Percentiles rank a stretch among this genome's conserved stretches.
These are phyloP conservation scores for Trichophaea hybrida DNA, from an alignment of 2,329 filamentous ascomycete species.

Conservation along the genomic window DNA sequence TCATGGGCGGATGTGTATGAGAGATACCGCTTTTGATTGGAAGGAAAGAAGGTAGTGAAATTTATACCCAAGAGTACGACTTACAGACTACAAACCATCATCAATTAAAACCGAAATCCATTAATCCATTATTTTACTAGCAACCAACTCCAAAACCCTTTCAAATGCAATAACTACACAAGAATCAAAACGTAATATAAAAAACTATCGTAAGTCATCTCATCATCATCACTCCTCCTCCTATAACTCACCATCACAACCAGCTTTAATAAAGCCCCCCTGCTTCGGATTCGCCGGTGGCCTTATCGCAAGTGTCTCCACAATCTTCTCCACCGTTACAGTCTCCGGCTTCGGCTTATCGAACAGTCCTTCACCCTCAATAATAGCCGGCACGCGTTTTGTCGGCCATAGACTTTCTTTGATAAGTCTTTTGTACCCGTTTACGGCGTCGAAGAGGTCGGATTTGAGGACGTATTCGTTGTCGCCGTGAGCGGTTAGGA, in stretches of 20 bases:
- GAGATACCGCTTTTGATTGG: too few relatives aligned
- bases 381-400: neutral
- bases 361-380: neutral
- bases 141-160: too few relatives aligned
- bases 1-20: too few relatives aligned
- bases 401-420: constrained; percentile 36
- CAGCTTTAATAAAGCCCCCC: neutral
- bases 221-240: neutral
- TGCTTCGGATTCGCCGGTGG: neutral
- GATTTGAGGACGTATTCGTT: constrained; percentile 63
- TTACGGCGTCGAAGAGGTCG: constrained; percentile 63
- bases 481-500: constrained; percentile 75
- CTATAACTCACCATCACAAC: neutral
- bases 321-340: neutral
- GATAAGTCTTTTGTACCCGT: constrained; percentile 62
- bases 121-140: too few relatives aligned
- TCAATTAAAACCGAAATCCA: too few relatives aligned
- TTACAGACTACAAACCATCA: neutral
- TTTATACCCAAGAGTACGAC: neutral
- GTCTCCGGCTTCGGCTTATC: neutral
- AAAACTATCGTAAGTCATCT: neutral
- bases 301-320: neutral
- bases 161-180: neutral
- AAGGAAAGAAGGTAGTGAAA: too few relatives aligned
- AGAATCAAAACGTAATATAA: neutral